These are phyloP conservation scores for Colletotrichum neosansevieriae DNA, from an alignment of 2,329 filamentous ascomycete species.

Conservation along the genomic window DNA sequence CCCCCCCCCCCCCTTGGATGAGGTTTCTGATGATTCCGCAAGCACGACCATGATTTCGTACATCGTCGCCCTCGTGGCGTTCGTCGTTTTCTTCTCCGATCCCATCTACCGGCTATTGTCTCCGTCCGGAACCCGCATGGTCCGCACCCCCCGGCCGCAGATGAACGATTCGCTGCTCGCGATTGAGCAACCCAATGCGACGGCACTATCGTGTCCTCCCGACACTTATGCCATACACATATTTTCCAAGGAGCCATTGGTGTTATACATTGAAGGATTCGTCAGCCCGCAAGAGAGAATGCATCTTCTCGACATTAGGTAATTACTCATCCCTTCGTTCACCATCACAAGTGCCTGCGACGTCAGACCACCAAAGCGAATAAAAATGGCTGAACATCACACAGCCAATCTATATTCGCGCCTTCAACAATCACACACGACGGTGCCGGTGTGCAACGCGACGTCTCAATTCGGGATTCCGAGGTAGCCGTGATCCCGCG, in stretches of 20 bases:
- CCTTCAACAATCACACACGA: conserved; percentile 64
- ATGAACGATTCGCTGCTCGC: conserved; percentile 66
- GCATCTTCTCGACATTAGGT: conserved; percentile 66
- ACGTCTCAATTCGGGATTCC: conserved; percentile 62
- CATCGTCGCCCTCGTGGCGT: conserved; percentile 55
- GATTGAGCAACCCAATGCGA: conserved; percentile 55
- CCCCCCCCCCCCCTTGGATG: too few relatives aligned
- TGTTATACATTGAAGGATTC: conserved; percentile 67
- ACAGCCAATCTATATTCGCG: conserved; percentile 61
- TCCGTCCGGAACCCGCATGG: conserved; percentile 41
- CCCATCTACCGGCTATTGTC: conserved; percentile 56
- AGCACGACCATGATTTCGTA: conserved; percentile 58
- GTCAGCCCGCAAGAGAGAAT: conserved; percentile 57
- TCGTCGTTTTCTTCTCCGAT: conserved; percentile 58
- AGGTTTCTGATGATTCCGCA: background rate
- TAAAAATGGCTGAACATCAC: background rate
- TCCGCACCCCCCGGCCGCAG: conserved; percentile 56
- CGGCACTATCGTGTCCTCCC: conserved; percentile 51
- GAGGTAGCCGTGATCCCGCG: conserved; percentile 65
- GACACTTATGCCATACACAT: conserved; percentile 62
- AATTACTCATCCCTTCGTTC: conserved; percentile 26
- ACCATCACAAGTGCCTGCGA: background rate
- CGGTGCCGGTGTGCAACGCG: conserved; percentile 55
- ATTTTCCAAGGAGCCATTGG: conserved; percentile 62
- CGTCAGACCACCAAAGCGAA: background rate